A percentile compares a stretch with the other conserved stretches of the same genome.
phyloP scores from a whole-genome alignment of 2,329 filamentous ascomycete genomes.

The Parastagonospora nodorum region DNA sequence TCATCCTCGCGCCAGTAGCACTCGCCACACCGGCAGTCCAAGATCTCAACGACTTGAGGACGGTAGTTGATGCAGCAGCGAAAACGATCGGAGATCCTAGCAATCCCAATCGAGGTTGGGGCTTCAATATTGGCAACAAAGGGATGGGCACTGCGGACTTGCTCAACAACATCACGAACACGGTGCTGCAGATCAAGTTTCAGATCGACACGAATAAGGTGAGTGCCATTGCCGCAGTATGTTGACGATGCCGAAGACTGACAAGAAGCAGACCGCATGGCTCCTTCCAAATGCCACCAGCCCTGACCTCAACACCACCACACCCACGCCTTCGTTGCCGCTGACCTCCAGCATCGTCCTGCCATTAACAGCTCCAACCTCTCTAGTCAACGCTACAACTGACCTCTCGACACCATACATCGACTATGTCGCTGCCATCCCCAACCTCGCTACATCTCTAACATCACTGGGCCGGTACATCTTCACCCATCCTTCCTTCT shows the following conservation, averaged over 20 bases:
- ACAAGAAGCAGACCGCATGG: slow-evolving; percentile 22
- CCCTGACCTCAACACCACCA: slow-evolving; percentile 11
- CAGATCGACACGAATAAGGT: slow-evolving; percentile 40
- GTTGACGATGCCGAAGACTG: not conserved
- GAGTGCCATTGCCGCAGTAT: not conserved
- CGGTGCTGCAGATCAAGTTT: slow-evolving; percentile 36
- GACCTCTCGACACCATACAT: slow-evolving; percentile 31
- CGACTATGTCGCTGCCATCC: slow-evolving; percentile 37
- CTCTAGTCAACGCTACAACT: slow-evolving; percentile 17
- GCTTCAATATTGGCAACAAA: slow-evolving; percentile 19
- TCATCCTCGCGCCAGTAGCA: slow-evolving; percentile 29
- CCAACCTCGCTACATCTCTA: slow-evolving; percentile 34
- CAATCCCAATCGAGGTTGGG: slow-evolving; percentile 36
- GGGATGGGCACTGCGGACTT: slow-evolving; percentile 38
- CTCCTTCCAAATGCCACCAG: slow-evolving; percentile 10
- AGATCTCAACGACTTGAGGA: slow-evolving; percentile 34
- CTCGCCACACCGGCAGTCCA: slow-evolving; percentile 33
- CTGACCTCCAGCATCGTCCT: slow-evolving; percentile 19
- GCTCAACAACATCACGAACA: slow-evolving; percentile 39
- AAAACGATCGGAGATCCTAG: slow-evolving; percentile 31
- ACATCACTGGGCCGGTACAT: slow-evolving; percentile 34
- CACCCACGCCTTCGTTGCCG: slow-evolving; percentile 16
- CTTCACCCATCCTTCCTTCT: slow-evolving; percentile 14
- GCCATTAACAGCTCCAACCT: slow-evolving; percentile 14
- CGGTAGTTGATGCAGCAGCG: slow-evolving; percentile 35